Percentiles rank a stretch among this genome's conserved stretches.
Conservation (phyloP, 1,284 basidiomycete species). For the Rhodotorula sp. region DNA sequence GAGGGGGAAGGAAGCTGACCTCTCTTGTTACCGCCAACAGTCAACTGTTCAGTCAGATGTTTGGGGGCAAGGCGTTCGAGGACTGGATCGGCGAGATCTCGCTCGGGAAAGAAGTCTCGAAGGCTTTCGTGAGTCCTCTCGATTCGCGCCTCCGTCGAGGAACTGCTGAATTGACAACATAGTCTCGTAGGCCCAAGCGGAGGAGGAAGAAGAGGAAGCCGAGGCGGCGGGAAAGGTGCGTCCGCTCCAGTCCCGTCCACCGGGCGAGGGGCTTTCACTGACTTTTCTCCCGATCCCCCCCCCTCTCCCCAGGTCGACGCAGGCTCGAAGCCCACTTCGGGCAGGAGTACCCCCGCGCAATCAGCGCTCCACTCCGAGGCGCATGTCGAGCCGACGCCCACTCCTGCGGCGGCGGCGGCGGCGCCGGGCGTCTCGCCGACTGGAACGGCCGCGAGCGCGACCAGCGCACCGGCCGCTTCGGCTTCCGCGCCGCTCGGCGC, state of each 20-base stretch:
- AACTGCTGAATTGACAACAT: not conserved
- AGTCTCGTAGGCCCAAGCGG: slow-evolving; percentile 1
- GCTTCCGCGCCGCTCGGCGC: not conserved
- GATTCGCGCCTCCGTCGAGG: not conserved
- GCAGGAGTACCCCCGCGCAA: not conserved
- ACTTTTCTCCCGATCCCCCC: not conserved
- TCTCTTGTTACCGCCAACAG: not conserved
- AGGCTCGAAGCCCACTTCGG: not conserved
- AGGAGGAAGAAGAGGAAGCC: slow-evolving; percentile 35
- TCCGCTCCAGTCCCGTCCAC: too few relatives aligned
- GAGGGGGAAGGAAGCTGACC: not conserved
- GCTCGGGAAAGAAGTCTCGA: slow-evolving; percentile 38
- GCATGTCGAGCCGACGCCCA: slow-evolving; percentile 8
- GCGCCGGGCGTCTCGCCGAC: slow-evolving; percentile 1
- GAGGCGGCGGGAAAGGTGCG: slow-evolving; percentile 27
- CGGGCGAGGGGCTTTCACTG: too few relatives aligned
- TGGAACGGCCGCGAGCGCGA: not conserved
- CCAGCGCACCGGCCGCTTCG: not conserved
- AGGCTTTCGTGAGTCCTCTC: slow-evolving; percentile 28
- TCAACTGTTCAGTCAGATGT: slow-evolving; percentile 39
- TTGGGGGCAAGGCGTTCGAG: slow-evolving; percentile 39
- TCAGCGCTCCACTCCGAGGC: slow-evolving; percentile 10
- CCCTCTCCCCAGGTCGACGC: not conserved
- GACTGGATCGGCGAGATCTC: slow-evolving; percentile 46
- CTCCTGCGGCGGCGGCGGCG: not conserved